These are phyloP conservation scores for Yamadazyma pseudoaaseri DNA, from an alignment of 1,139 yeast species.

Conservation along the genomic window DNA sequence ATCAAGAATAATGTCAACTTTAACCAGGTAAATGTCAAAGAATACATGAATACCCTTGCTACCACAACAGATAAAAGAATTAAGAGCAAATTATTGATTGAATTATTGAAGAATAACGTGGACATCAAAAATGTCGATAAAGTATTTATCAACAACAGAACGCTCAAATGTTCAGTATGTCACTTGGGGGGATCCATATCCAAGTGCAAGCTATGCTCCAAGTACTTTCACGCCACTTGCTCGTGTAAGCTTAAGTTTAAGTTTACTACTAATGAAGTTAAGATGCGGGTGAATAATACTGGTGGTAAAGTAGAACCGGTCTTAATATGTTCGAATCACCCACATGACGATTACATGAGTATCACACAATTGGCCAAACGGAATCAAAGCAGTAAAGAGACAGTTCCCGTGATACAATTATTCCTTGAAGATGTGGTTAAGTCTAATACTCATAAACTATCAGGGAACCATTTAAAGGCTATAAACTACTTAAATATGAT, in stretches of 20 bases:
- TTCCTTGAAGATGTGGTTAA: constrained; percentile 44
- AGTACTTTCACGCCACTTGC: constrained; percentile 61
- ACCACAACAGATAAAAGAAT: constrained; percentile 4
- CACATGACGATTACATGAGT: constrained; percentile 13
- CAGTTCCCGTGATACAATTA: constrained; percentile 38
- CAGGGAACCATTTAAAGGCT: constrained; percentile 36
- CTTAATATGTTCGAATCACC: constrained; percentile 43
- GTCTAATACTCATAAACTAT: constrained; percentile 14
- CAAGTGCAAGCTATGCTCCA: constrained; percentile 10
- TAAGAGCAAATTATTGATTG: constrained; percentile 13
- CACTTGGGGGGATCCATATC: constrained; percentile 7
- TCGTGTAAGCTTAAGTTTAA: constrained; percentile 52
- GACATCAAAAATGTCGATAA: constrained; percentile 31
- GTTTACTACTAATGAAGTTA: constrained; percentile 26
- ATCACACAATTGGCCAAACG: constrained; percentile 36
- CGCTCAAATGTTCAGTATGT: constrained; percentile 16
- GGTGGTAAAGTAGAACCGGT: constrained; percentile 44
- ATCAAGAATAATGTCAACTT: constrained; percentile 14
- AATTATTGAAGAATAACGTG: constrained; percentile 18
- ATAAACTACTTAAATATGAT: constrained; percentile 20
- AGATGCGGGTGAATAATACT: constrained; percentile 23
- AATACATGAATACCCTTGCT: constrained; percentile 3
- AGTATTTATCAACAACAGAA: constrained; percentile 24
- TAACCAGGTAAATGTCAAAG: not conserved
- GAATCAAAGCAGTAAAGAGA: constrained; percentile 22